Base-by-base conservation (phyloP, 345 rosid species). In the Arabidopsis arenosa region DNA sequence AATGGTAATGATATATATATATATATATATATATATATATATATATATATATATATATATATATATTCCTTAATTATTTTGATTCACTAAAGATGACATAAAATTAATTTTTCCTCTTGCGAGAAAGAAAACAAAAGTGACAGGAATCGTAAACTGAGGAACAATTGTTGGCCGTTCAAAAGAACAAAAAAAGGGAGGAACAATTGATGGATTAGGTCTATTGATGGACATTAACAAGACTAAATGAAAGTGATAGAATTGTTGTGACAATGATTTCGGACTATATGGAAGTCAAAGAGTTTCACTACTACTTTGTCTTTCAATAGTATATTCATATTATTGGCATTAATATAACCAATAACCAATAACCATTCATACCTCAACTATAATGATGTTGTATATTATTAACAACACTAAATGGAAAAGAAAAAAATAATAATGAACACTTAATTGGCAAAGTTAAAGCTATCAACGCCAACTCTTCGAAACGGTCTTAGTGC, bases 211-310 rank as follows among this genome's bases (percentile, higher is more conserved):
- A 59, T 71, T 35, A 59, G 57, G 67, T 51, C 37, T 60, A 60
- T n/a, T 60, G 75, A 60, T 59, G 17, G 54, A 43, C 64, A 56
- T 59, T 32, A 45, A 70, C 64, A 59, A 35, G 67, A 71, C 75
- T 61, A 48, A 49, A 49, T 61, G 68, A 60, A 37, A 60, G 41
- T 36, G 59, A 71, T 60, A 6, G 39, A 72, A n/a, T 72, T 48
- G 48, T 60, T 61, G 49, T 39, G 69, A 72, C 67, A 26, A 37
- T 13, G 17, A 71, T 59, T 59, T 47, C 7, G 5, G 37, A 71
- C 60, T 48, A 61, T 61, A 72, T 51, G 41, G 41, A 72, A 71
- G 67, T 70, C 66, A 70, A 35, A 59, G 23, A 32, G 33, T 18
- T 43, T 70, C 45, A 70, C 56, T 45, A 70, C 9, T 18, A 45